Base-by-base conservation (phyloP, 129 eudicot species). In the Apium graveolens region DNA sequence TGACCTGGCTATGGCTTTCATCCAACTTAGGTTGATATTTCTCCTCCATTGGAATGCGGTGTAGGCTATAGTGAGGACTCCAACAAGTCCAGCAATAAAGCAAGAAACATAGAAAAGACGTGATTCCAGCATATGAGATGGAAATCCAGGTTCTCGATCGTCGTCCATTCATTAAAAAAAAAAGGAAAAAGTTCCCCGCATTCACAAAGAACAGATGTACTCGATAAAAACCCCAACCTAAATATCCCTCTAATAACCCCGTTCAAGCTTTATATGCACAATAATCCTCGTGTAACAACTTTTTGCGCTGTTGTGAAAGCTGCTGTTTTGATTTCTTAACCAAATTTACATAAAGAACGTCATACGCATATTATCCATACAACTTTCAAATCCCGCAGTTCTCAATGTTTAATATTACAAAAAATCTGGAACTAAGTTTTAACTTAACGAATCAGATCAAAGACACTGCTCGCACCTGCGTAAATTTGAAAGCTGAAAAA, bases 21-120 rank as follows among this genome's bases (percentile, higher is more conserved):
- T 87, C 88, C 95, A 90, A 81, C 88, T 92, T 44, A 89, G 75
- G 79, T 88, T 92, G 74, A 88, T 96, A 82, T 96, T 96, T 83
- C 97, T 96, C 88, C 99, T 92, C 97, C 97, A 96, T 74, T 92
- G 99, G 80, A 90, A 92, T 69, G 99, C 97, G 46, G 99, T 96
- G 74, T 90, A 92, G 49, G 85, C 82, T 66, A 96, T 96, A 78
- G 97, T 96, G 38, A 96, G 71, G 72, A 96, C 86, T 60, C 99
- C 99, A 46, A 96, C 84, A 76, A 90, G 81, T 34, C 95, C 97
- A 83, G 99, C 97, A 78, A 96, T 75, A 83, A 90, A 86, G 81
- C 97, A 96, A 65, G 99, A 90, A 79, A 96, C 62, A 71, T 90
- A 78, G 75, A 96, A 90, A 32, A 96, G 85, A 63, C 76, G 87